Conservation (phyloP, 148 eudicot genomes). For the Chenopodium suecicum region DNA sequence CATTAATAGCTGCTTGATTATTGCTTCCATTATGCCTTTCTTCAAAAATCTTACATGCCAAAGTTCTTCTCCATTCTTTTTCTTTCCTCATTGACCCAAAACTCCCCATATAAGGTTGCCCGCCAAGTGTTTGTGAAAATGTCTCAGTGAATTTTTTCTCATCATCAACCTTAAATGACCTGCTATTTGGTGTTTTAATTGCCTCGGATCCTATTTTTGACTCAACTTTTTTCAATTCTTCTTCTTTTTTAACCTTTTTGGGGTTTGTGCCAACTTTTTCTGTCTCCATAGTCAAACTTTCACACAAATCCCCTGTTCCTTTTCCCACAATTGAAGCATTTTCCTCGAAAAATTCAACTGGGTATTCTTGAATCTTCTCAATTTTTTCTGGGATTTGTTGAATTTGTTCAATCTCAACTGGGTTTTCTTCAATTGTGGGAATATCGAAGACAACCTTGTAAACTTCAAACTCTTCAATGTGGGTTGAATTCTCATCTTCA, state of each 20-base stretch:
- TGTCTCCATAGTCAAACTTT: conserved; percentile 31
- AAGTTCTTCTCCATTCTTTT: conserved; percentile 80
- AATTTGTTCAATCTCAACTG: conserved; percentile 10
- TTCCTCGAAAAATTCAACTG: conserved; percentile 30
- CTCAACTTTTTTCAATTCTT: conserved; percentile 19
- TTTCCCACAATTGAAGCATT: conserved; percentile 17
- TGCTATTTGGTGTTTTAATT: conserved; percentile 12
- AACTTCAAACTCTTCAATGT: conserved; percentile 54
- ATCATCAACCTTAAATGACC: not conserved
- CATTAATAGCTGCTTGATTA: conserved; percentile 35
- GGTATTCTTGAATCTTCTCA: conserved; percentile 25
- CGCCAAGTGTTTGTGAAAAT: conserved; percentile 29
- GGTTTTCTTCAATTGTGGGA: conserved; percentile 31
- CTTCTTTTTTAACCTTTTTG: conserved; percentile 28
- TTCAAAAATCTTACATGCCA: conserved; percentile 88
- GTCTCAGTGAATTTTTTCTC: conserved; percentile 11
- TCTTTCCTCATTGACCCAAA: conserved; percentile 77
- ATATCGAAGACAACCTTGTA: conserved; percentile 60
- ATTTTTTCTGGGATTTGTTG: conserved; percentile 32
- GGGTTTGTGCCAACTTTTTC: conserved; percentile 35
- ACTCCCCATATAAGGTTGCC: conserved; percentile 36
- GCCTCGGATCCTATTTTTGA: conserved; percentile 30
- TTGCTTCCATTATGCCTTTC: conserved; percentile 51
- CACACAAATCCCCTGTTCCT: conserved; percentile 37
- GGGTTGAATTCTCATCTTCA: conserved; percentile 23